A percentile compares a stretch with the other conserved stretches of the same genome.
Evolutionary conservation across 1,139 yeast species (phyloP).

Genomic region (Nakaseomyces sp.): DNA sequence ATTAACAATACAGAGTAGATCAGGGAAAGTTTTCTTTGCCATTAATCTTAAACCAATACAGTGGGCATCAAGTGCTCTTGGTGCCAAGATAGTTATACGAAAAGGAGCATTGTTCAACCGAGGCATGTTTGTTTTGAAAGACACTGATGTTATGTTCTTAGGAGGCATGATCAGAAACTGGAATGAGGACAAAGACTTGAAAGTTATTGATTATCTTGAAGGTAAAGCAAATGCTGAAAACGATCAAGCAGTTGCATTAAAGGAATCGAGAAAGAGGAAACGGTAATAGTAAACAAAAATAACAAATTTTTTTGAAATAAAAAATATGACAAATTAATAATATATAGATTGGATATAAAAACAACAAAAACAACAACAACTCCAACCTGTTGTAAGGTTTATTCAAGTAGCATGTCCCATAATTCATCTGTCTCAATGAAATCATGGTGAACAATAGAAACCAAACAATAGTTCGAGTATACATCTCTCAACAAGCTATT

Average conservation of each 20-base stretch:
- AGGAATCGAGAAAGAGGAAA: constrained; percentile 15
- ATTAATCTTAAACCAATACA: constrained; percentile 28
- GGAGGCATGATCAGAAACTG: constrained; percentile 28
- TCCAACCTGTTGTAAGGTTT: background rate
- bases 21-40: constrained; percentile 34
- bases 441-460: constrained; percentile 81
- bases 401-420: constrained; percentile 52
- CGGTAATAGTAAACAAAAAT: background rate
- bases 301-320: background rate
- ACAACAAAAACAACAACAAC: background rate
- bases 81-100: constrained; percentile 26
- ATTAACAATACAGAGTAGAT: constrained; percentile 34
- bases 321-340: constrained; percentile 1
- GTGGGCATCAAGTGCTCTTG: constrained; percentile 22
- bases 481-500: constrained; percentile 54
- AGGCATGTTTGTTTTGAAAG: constrained; percentile 25
- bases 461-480: constrained; percentile 58
- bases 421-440: constrained; percentile 64
- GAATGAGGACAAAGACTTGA: constrained; percentile 28
- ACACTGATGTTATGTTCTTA: constrained; percentile 17
- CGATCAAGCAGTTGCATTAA: constrained; percentile 2
- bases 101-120: constrained; percentile 23
- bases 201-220: constrained; percentile 24
- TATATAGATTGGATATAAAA: constrained; percentile 2
- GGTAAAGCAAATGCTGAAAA: constrained; percentile 18